Evolutionary conservation across 176 grass and related monocot species (phyloP), one percentile per base, ranked within the genome.

Genomic region (Triticum monococcum): DNA sequence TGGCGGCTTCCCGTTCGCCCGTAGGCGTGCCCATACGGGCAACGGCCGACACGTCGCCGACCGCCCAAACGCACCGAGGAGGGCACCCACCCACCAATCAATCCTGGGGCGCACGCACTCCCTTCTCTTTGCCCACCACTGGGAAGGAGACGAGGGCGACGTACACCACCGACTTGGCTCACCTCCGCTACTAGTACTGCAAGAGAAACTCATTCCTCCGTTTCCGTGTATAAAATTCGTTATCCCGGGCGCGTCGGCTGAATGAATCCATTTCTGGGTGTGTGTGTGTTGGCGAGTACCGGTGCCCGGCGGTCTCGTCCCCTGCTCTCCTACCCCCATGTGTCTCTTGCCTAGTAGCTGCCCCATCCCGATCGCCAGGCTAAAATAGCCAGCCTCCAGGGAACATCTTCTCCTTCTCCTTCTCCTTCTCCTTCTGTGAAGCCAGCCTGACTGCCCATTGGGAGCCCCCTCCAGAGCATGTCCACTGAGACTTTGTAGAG

Each of bases 51-150:
- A 91, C 89, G 82, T 78, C 0, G 38, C 23, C 17, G 22, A 13
- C 80, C 77, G 71, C 41, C 86, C 78, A 88, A 52, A 17, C 82
- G 74, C 86, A 81, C 85, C 37, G 5, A 45, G 36, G 79, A 61
- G 52, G 33, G 79, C 70, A 65, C 83, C n/a, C n/a, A n/a, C n/a
- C 76, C 75, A 33, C 5, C 33, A 33, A 41, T 2, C 40, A 41
- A 57, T 89, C 68, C 31, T 37, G 52, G 30, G 1, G 38, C 38
- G 38, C 36, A 32, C 31, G 31, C 36, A 65, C 10, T 22, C 30
- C 37, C 6, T 59, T n/a, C n/a, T n/a, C n/a, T 37, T 50, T 31
- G 3, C 3, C 10, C 72, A 6, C 31, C 31, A 32, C 31, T 32
- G 31, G 31, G 31, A 32, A 32, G 31, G 31, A 32, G 31, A 32